phyloP scores from a whole-genome alignment of 768 basidiomycete genomes.

The Melanogaster broomeanus region DNA sequence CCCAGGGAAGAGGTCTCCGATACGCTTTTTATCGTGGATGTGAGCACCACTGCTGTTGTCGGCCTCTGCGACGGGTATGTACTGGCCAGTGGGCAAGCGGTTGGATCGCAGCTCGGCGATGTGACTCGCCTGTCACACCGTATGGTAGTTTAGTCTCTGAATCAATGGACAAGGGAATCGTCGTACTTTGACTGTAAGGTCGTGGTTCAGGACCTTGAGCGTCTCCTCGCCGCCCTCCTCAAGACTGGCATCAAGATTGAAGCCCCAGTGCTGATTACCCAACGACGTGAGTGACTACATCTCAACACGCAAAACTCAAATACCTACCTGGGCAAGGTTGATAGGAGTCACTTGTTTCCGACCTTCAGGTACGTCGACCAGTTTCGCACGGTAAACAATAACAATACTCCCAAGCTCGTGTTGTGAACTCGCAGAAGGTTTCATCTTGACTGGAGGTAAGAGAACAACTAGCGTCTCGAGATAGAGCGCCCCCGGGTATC shows the following conservation, averaged over 20 bases:
- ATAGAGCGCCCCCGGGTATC: conserved; percentile 62
- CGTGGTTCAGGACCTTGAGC: conserved; percentile 53
- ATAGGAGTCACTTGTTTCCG: conserved; percentile 62
- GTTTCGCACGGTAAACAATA: conserved; percentile 68
- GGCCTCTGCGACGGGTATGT: conserved; percentile 46
- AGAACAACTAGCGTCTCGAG: conserved; percentile 60
- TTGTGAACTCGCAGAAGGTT: conserved; percentile 33
- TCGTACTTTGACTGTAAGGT: conserved; percentile 40
- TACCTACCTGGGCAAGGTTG: conserved; percentile 70
- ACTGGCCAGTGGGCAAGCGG: conserved; percentile 54
- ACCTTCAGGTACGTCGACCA: conserved; percentile 43
- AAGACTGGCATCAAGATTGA: conserved; percentile 75
- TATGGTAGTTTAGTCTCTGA: background rate
- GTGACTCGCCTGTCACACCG: conserved; percentile 45
- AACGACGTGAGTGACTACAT: background rate
- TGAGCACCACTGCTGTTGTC: conserved; percentile 41
- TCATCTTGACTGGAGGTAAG: conserved; percentile 38
- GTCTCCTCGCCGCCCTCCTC: conserved; percentile 39
- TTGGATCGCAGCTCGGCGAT: conserved; percentile 53
- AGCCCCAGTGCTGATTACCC: conserved; percentile 69
- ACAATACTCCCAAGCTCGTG: conserved; percentile 64
- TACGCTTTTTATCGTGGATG: conserved; percentile 47
- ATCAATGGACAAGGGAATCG: background rate
- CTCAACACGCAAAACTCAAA: conserved; percentile 1
- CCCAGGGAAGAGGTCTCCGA: conserved; percentile 59